phyloP scores from a whole-genome alignment of 2,329 filamentous ascomycete genomes.

The Alternaria triticimaculans region DNA sequence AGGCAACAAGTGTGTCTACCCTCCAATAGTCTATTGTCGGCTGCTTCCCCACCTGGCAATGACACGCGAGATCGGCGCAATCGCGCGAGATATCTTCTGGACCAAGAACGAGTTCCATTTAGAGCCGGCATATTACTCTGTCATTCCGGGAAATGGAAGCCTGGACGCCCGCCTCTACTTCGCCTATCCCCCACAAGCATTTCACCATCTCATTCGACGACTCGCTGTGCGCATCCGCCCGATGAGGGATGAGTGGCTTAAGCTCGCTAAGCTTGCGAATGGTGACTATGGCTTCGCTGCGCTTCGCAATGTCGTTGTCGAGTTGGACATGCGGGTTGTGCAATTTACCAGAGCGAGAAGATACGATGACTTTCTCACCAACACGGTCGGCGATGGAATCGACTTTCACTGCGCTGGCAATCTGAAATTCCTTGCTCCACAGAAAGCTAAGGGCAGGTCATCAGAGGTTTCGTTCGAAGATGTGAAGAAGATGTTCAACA shows the following conservation, averaged over 20 bases:
- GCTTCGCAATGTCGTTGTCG: neutral
- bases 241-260: fast-evolving
- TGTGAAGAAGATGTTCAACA: neutral
- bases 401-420: neutral
- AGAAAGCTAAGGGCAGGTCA: fast-evolving
- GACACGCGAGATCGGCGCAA: neutral
- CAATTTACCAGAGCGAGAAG: neutral
- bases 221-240: neutral
- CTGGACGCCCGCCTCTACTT: neutral
- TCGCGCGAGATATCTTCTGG: neutral
- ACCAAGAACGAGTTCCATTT: neutral
- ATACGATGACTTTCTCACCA: neutral
- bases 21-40: neutral
- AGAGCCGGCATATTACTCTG: neutral
- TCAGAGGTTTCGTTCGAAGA: neutral
- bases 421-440: neutral
- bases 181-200: neutral
- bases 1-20: neutral
- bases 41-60: neutral
- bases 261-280: neutral
- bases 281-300: neutral
- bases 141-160: neutral
- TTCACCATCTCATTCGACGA: neutral
- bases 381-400: neutral
- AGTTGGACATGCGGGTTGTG: neutral